Evolutionary conservation across 73 alveolate species (phyloP), one percentile per base, ranked within the genome.

Genomic region (Uronychia setigera): DNA sequence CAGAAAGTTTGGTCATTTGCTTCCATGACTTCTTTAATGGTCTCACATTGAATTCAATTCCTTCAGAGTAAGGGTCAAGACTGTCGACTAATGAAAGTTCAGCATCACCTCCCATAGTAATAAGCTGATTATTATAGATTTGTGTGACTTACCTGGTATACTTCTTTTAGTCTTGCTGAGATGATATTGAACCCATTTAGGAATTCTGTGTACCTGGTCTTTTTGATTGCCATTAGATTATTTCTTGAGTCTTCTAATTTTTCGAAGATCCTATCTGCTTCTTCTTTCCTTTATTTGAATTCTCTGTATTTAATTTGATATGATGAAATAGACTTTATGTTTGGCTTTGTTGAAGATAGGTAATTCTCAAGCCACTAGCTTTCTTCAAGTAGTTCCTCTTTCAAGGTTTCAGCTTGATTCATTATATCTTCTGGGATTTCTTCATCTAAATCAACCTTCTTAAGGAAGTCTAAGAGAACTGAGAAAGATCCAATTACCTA

Each of bases 1-100:
- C 98, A 32, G 95, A 78, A 34, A 95, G 92, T 79, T 96, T 96
- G 0, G 98, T 86, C 87, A 97, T 97, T 83, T 92, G 88, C 88
- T 96, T 97, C 99, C 99, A 97, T 59, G 98, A 77, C 85, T 97
- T 97, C 81, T 91, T 92, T 34, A 90, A 90, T 9, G 99, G 99
- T 75, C 98, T 82, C 0, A 97, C 99, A 30, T 92, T 89, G 87
- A 97, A 96, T 28, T 92, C 85, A 13, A 97, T 92, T 59, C 99
- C 99, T 92, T 96, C 98, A 81, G 93, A 80, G 80, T 94, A 96
- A 0, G 99, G 99, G 85, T 96, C 98, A 31, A 95, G 77, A 60
- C 96, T 83, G 83, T 96, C 98, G 0, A 91, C 92, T 32, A 93
- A 87, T 85, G 94, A 98, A 33, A 96, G 88, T 79, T 96, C 99